Conservation (phyloP, 1,284 basidiomycete genomes). For the Kalmanozyma brasiliensis region DNA sequence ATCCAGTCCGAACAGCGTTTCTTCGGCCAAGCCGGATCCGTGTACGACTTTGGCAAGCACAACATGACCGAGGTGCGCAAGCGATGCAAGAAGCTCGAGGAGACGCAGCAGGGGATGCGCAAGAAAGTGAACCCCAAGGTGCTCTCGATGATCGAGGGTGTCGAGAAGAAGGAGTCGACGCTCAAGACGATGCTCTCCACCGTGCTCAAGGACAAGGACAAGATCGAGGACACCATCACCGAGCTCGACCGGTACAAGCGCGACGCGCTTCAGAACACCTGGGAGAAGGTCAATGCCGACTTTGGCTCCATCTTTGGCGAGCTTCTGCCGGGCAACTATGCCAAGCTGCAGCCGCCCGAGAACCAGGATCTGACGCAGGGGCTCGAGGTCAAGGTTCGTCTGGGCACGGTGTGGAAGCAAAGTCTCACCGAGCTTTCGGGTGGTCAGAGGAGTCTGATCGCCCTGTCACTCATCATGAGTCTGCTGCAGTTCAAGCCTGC, state of each 20-base stretch:
- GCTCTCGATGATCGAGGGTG: constrained; percentile 95
- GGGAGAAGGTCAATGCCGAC: constrained; percentile 91
- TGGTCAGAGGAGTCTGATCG: constrained; percentile 95
- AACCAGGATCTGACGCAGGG: constrained; percentile 92
- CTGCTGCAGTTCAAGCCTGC: constrained; percentile 98
- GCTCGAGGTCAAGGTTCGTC: constrained; percentile 93
- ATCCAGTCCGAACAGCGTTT: constrained; percentile 81
- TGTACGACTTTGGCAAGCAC: constrained; percentile 83
- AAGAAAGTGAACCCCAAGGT: constrained; percentile 96
- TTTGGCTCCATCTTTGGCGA: constrained; percentile 98
- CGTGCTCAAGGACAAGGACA: constrained; percentile 91
- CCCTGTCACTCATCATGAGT: constrained; percentile 96
- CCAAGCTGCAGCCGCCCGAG: constrained; percentile 92
- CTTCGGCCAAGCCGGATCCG: constrained; percentile 84
- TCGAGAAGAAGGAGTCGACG: constrained; percentile 90
- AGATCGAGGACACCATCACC: constrained; percentile 93
- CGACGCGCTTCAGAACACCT: constrained; percentile 91
- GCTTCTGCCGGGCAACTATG: constrained; percentile 94
- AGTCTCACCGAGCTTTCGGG: constrained; percentile 95
- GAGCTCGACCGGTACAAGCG: constrained; percentile 94
- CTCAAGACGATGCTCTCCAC: constrained; percentile 88
- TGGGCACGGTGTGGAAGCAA: constrained; percentile 96
- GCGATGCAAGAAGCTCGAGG: constrained; percentile 81
- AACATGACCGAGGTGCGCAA: constrained; percentile 77
- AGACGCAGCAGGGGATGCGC: constrained; percentile 85